Percentiles rank a stretch among this genome's conserved stretches.
phyloP scores from a whole-genome alignment of 140 eudicot species.

The Anethum foeniculum region DNA sequence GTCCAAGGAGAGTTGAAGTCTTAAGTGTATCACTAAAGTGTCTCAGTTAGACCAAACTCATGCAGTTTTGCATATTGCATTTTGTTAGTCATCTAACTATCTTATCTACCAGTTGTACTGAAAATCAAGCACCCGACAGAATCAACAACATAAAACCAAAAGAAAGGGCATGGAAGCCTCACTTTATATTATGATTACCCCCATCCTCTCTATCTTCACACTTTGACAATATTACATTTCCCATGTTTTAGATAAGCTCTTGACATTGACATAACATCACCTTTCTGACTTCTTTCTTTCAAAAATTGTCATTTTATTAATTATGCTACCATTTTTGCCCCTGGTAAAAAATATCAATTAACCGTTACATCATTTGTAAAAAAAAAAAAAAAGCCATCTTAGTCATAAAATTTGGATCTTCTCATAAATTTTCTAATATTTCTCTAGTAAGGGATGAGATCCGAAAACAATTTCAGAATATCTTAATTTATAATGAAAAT shows the following conservation, averaged over 20 bases:
- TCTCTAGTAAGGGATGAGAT: too few species aligned
- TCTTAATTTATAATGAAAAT: too few species aligned
- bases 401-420: too few species aligned
- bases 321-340: too few species aligned
- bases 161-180: neutral
- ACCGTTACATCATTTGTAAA: too few species aligned
- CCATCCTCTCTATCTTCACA: neutral
- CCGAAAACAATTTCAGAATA: too few species aligned
- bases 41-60: neutral
- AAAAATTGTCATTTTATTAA: neutral
- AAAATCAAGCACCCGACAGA: neutral
- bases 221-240: neutral
- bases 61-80: neutral
- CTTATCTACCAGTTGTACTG: neutral
- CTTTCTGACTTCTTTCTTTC: neutral
- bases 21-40: neutral
- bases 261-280: conserved; percentile 2
- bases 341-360: too few species aligned
- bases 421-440: too few species aligned
- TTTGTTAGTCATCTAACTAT: neutral
- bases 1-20: too few species aligned
- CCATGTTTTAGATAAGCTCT: conserved; percentile 2
- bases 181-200: neutral
- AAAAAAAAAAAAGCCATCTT: too few species aligned
- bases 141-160: neutral